Evolutionary conservation across 2,329 filamentous ascomycete species (phyloP).

Genomic region (Penicillium decumbens): DNA sequence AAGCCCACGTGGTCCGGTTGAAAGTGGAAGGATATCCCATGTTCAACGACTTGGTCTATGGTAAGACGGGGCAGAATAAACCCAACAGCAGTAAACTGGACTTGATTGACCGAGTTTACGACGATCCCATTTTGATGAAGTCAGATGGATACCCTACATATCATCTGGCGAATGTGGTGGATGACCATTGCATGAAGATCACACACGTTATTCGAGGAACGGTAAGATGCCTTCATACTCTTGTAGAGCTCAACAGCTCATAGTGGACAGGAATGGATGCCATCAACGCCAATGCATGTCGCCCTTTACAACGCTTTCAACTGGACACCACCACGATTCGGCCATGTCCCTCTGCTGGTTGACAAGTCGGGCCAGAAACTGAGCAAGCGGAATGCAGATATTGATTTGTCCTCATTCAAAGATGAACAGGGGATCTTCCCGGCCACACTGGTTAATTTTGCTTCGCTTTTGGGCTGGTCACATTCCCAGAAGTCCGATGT

Average conservation of each 20-base stretch:
- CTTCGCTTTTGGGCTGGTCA: constrained; percentile 79
- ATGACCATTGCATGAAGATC: constrained; percentile 92
- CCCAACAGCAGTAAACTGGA: constrained; percentile 45
- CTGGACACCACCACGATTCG: constrained; percentile 69
- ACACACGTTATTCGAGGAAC: constrained; percentile 91
- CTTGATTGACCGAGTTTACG: constrained; percentile 51
- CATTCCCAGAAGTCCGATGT: constrained; percentile 64
- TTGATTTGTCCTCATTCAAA: constrained; percentile 56
- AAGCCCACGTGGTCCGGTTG: constrained; percentile 73
- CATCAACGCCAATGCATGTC: constrained; percentile 78
- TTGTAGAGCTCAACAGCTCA: constrained; percentile 1
- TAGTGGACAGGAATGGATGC: constrained; percentile 73
- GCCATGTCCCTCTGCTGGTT: constrained; percentile 72
- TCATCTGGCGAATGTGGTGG: constrained; percentile 93
- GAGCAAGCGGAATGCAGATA: constrained; percentile 76
- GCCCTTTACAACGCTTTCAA: constrained; percentile 71
- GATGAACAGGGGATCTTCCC: constrained; percentile 57
- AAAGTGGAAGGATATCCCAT: constrained; percentile 60
- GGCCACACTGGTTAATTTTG: constrained; percentile 70
- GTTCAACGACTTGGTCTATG: constrained; percentile 77
- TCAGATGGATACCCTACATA: constrained; percentile 91
- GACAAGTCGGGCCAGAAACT: constrained; percentile 67
- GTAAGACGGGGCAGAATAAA: constrained; percentile 52
- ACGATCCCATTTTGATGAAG: constrained; percentile 88
- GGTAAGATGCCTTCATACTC: constrained; percentile 43